A percentile compares a stretch with the other conserved stretches of the same genome.
Conservation (phyloP, 2,329 filamentous ascomycete genomes). For the Sarocladium oryzae region DNA sequence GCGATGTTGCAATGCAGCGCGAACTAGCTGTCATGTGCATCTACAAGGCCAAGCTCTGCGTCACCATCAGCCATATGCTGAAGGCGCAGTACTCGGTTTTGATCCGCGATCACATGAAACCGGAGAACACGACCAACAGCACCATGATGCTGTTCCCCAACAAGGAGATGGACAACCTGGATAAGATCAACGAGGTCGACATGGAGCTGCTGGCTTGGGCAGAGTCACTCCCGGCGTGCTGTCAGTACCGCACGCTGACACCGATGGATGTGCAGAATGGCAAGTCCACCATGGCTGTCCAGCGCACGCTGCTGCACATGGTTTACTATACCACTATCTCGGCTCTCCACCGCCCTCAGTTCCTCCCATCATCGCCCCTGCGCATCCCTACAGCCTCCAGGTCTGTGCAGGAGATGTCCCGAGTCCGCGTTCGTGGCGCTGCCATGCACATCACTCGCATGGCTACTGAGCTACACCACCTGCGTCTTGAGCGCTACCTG, state of each 20-base stretch:
- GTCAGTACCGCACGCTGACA: slow-evolving; percentile 56
- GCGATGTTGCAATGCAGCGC: slow-evolving; percentile 66
- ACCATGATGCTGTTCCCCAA: slow-evolving; percentile 90
- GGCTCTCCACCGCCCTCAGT: slow-evolving; percentile 84
- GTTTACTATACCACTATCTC: slow-evolving; percentile 89
- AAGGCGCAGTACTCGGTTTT: slow-evolving; percentile 89
- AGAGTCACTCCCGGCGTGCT: slow-evolving; percentile 62
- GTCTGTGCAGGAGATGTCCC: slow-evolving; percentile 75
- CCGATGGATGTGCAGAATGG: slow-evolving; percentile 53
- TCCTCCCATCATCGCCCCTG: slow-evolving; percentile 65
- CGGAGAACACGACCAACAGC: slow-evolving; percentile 66
- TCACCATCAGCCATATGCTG: slow-evolving; percentile 84
- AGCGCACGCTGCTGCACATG: slow-evolving; percentile 86
- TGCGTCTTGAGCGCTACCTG: slow-evolving; percentile 69
- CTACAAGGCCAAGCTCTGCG: slow-evolving; percentile 81
- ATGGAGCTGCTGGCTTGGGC: slow-evolving; percentile 73
- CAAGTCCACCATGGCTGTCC: slow-evolving; percentile 55
- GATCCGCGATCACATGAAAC: slow-evolving; percentile 73
- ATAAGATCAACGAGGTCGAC: slow-evolving; percentile 74
- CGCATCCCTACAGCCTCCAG: slow-evolving; percentile 48
- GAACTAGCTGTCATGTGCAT: slow-evolving; percentile 85
- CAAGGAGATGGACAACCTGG: slow-evolving; percentile 74
- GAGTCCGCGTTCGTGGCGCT: slow-evolving; percentile 74
- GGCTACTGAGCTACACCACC: slow-evolving; percentile 66
- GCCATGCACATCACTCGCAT: slow-evolving; percentile 82